A percentile compares a stretch with the other conserved stretches of the same genome.
phyloP scores from a whole-genome alignment of 2,329 filamentous ascomycete genomes.

The Rhynchosporium graminicola region DNA sequence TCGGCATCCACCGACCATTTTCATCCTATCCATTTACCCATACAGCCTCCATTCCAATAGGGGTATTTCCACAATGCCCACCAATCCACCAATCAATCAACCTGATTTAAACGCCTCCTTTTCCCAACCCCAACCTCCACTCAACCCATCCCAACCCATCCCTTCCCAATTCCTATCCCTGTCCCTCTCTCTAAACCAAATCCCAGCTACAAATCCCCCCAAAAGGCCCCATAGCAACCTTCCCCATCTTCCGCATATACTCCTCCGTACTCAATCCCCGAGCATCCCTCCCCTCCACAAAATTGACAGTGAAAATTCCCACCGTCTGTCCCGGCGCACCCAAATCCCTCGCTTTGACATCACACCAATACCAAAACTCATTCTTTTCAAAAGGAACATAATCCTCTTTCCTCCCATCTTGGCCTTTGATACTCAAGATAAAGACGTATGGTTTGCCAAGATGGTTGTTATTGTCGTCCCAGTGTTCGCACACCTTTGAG shows the following conservation, averaged over 20 bases:
- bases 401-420: conserved; percentile 68
- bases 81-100: neutral
- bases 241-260: conserved; percentile 39
- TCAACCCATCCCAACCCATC: neutral
- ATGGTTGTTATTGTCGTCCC: conserved; percentile 70
- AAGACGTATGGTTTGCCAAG: conserved; percentile 67
- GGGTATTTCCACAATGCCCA: neutral
- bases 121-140: neutral
- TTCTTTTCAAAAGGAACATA: conserved; percentile 74
- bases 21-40: neutral
- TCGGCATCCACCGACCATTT: neutral
- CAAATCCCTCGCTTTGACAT: conserved; percentile 66
- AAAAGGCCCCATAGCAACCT: conserved; percentile 32
- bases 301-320: conserved; percentile 61
- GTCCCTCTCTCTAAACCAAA: too few relatives aligned
- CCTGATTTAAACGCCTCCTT: neutral
- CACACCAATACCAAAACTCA: conserved; percentile 78
- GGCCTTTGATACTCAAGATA: conserved; percentile 65
- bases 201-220: conserved; percentile 39
- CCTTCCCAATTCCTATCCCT: neutral
- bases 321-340: conserved; percentile 70
- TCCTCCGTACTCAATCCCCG: conserved; percentile 37
- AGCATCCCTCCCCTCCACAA: conserved; percentile 42
- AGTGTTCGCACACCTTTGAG: conserved; percentile 77
- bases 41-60: neutral